Conservation (phyloP, 106 monocot genomes). For the Hemerocallis citrina region DNA sequence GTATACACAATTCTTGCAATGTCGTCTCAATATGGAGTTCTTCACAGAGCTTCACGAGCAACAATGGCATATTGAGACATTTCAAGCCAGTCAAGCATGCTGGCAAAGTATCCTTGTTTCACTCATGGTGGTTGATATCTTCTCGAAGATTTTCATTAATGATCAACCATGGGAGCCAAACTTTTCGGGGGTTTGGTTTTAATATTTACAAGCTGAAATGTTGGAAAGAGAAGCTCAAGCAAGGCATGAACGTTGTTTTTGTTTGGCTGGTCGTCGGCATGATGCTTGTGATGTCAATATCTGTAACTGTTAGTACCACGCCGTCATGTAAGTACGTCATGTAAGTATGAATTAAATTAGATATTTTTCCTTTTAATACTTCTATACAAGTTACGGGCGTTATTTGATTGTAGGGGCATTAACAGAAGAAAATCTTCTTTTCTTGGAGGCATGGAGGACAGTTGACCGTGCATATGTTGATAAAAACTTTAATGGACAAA, state of each 20-base stretch:
- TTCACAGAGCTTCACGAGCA: not conserved
- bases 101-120: not conserved
- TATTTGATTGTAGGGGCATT: constrained; percentile 54
- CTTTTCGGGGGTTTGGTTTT: constrained; percentile 1
- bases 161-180: constrained; percentile 3
- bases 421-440: constrained; percentile 94
- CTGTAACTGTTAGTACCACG: constrained; percentile 32
- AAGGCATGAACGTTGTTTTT: constrained; percentile 16
- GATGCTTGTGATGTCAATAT: constrained; percentile 56
- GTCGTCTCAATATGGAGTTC: not conserved
- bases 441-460: constrained; percentile 93
- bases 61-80: not conserved
- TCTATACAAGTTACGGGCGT: not conserved
- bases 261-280: constrained; percentile 35
- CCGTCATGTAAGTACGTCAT: no score
- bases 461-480: constrained; percentile 97
- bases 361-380: not conserved
- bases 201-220: constrained; percentile 12
- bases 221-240: constrained; percentile 31
- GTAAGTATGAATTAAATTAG: constrained; percentile 25
- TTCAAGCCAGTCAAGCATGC: not conserved
- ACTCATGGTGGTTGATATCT: not conserved
- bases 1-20: not conserved
- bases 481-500: constrained; percentile 91
- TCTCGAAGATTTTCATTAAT: constrained; percentile 21